phyloP scores from a whole-genome alignment of 164 flowering plant species.

The Taxillus chinensis region DNA sequence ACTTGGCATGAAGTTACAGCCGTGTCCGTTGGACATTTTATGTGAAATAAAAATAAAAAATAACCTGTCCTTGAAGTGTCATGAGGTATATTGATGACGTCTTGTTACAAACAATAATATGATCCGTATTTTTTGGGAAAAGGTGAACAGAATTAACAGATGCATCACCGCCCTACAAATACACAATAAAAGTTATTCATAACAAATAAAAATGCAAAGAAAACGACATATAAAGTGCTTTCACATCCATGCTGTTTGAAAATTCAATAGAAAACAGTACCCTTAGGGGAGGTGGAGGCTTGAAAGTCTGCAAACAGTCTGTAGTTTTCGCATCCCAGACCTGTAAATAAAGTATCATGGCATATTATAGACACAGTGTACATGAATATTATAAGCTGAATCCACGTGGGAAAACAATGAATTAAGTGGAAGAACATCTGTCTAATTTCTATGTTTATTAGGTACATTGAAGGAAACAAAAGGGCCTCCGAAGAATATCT shows the following conservation, averaged over 20 bases:
- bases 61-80: slow-evolving; percentile 99
- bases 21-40: no score
- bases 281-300: slow-evolving; percentile 96
- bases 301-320: slow-evolving; percentile 91
- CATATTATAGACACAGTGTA: background rate
- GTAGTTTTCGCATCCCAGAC: slow-evolving; percentile 94
- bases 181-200: background rate
- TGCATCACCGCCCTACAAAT: slow-evolving; percentile 88
- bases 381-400: no score
- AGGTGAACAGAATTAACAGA: slow-evolving; percentile 92
- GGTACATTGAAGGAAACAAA: no score
- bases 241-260: slow-evolving; percentile 5
- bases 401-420: no score
- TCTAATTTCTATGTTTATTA: no score
- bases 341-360: slow-evolving; percentile 24
- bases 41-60: no score
- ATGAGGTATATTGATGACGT: slow-evolving; percentile 89
- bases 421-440: no score
- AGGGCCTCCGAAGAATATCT: no score
- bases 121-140: slow-evolving; percentile 84
- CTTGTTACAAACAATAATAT: slow-evolving; percentile 89
- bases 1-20: no score
- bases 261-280: slow-evolving; percentile 23
- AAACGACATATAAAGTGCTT: background rate
- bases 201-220: background rate